Evolutionary conservation across 208 protist species (phyloP).

Genomic region (Leishmania tropica): DNA sequence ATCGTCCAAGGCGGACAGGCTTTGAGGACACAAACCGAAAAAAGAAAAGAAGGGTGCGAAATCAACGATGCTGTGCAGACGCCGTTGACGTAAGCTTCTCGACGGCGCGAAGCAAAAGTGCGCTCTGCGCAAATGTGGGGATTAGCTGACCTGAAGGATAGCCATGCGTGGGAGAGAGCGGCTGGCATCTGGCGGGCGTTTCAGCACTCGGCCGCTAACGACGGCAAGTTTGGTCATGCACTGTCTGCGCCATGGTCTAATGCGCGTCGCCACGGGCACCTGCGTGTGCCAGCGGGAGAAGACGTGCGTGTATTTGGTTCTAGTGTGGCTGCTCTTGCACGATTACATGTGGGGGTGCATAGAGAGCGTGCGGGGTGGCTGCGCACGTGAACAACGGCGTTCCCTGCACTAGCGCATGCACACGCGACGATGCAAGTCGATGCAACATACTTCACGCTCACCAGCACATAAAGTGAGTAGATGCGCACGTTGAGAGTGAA

Average conservation of each 20-base stretch:
- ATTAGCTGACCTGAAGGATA: not conserved
- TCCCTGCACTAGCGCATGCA: not conserved
- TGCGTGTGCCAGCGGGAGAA: not conserved
- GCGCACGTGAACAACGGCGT: not conserved
- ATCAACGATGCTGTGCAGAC: not conserved
- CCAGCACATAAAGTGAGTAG: not conserved
- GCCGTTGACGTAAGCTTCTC: not conserved
- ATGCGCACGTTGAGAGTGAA: not conserved
- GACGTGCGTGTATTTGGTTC: not conserved
- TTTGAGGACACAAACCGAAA: not conserved
- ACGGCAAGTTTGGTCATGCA: not conserved
- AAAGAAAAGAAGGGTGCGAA: no score
- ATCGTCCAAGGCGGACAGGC: not conserved
- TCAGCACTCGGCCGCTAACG: not conserved
- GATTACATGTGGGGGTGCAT: not conserved
- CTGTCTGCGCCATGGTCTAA: not conserved
- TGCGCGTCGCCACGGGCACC: not conserved
- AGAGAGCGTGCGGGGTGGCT: not conserved
- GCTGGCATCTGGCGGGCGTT: not conserved
- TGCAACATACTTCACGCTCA: not conserved
- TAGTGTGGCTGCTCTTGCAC: not conserved
- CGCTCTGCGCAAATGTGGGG: not conserved
- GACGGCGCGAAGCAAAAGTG: not conserved
- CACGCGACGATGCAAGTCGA: not conserved
- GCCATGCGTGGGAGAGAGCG: not conserved